Evolutionary conservation across 306 rosid genomes (phyloP).

Genomic region (Datisca glomerata): DNA sequence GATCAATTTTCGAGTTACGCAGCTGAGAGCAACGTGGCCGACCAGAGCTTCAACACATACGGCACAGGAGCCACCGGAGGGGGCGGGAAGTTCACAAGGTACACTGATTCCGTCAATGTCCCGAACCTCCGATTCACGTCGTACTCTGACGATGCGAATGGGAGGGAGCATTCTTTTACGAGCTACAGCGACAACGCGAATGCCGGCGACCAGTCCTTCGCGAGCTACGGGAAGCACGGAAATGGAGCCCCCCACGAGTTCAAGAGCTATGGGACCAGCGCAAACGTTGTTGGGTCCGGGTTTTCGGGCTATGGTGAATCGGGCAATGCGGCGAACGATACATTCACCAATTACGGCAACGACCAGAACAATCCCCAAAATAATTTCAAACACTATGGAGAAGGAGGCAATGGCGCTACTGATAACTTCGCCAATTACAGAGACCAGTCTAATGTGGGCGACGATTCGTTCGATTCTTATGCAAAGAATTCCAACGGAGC

Average conservation of each 20-base stretch:
- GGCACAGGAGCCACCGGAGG: slow-evolving; percentile 59
- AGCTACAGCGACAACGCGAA: slow-evolving; percentile 61
- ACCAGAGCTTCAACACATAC: slow-evolving; percentile 66
- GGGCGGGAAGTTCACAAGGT: slow-evolving; percentile 46
- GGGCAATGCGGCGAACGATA: slow-evolving; percentile 39
- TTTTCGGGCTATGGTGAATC: slow-evolving; percentile 48
- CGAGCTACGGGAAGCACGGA: slow-evolving; percentile 54
- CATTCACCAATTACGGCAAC: slow-evolving; percentile 48
- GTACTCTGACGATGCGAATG: slow-evolving; percentile 65
- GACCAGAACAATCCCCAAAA: slow-evolving; percentile 61
- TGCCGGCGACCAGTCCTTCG: slow-evolving; percentile 66
- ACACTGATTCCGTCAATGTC: slow-evolving; percentile 45
- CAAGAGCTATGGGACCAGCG: slow-evolving; percentile 40
- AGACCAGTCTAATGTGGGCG: slow-evolving; percentile 71
- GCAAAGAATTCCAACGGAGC: slow-evolving; percentile 48
- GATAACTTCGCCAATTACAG: slow-evolving; percentile 72
- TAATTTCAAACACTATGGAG: slow-evolving; percentile 58
- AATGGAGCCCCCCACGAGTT: slow-evolving; percentile 55
- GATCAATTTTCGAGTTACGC: slow-evolving; percentile 52
- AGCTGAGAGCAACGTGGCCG: slow-evolving; percentile 47
- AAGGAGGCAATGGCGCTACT: slow-evolving; percentile 47
- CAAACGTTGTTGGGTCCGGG: slow-evolving; percentile 56
- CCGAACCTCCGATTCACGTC: slow-evolving; percentile 58
- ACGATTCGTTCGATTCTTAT: slow-evolving; percentile 59
- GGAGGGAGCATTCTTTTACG: slow-evolving; percentile 49